Evolutionary conservation across 2,329 filamentous ascomycete species (phyloP).

Genomic region (Rutstroemia sp.): DNA sequence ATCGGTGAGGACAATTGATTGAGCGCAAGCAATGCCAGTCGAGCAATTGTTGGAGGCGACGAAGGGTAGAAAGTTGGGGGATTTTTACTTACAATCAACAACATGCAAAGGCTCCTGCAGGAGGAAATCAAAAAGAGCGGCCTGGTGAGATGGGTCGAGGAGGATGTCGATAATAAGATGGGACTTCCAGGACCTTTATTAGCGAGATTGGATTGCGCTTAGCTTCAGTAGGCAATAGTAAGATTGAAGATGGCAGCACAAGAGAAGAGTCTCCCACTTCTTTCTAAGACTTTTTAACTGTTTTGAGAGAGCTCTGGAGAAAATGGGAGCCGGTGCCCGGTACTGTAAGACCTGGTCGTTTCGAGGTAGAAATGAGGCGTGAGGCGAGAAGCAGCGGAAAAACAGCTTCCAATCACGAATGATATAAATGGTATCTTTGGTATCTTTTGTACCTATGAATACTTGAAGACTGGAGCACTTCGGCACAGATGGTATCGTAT

Average conservation of each 20-base stretch:
- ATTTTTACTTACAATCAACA: constrained; percentile 8
- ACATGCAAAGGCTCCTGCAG: constrained; percentile 6
- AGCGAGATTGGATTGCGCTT: constrained; percentile 11
- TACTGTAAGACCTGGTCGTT: too few relatives aligned
- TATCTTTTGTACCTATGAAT: too few relatives aligned
- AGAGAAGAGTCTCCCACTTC: too few relatives aligned
- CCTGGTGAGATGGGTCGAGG: constrained; percentile 6
- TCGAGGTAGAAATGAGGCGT: too few relatives aligned
- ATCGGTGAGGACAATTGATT: not conserved
- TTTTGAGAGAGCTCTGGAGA: too few relatives aligned
- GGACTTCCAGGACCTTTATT: constrained; percentile 7
- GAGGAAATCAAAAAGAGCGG: constrained; percentile 8
- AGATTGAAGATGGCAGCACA: not conserved
- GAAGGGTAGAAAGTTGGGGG: not conserved
- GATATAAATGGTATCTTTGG: too few relatives aligned
- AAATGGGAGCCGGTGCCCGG: too few relatives aligned
- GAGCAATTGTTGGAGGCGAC: not conserved
- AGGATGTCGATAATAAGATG: constrained; percentile 9
- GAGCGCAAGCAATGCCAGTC: not conserved
- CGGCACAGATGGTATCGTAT: not conserved
- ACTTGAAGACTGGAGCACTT: not conserved
- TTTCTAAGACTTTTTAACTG: too few relatives aligned
- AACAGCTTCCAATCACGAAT: not conserved
- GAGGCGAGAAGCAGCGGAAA: too few relatives aligned
- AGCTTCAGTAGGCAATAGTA: not conserved